Evolutionary conservation across 1,284 basidiomycete species (phyloP).

Genomic region (Trichosporon sp.): DNA sequence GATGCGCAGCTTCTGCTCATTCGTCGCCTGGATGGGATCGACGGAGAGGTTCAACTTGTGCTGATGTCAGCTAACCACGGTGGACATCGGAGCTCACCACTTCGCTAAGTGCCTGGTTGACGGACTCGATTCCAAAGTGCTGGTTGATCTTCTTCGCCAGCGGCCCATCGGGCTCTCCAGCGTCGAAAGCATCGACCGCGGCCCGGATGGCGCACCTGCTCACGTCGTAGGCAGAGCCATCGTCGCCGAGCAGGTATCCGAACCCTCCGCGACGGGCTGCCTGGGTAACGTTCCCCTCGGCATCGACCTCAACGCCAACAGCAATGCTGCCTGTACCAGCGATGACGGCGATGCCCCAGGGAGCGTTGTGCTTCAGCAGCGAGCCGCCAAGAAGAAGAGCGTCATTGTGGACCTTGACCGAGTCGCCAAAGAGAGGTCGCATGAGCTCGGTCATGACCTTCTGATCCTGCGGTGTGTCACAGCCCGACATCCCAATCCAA

Average conservation of each 20-base stretch:
- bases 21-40: conserved; percentile 24
- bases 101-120: conserved; percentile 28
- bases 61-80: conserved; percentile 9
- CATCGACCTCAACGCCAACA: conserved; percentile 23
- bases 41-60: conserved; percentile 30
- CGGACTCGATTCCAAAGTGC: conserved; percentile 26
- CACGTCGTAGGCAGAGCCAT: conserved; percentile 35
- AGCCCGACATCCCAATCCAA: conserved; percentile 36
- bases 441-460: conserved; percentile 23
- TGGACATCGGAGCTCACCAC: conserved; percentile 20
- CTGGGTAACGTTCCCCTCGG: conserved; percentile 20
- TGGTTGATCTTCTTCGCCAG: conserved; percentile 22
- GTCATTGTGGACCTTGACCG: conserved; percentile 29
- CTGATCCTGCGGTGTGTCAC: conserved; percentile 34
- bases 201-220: conserved; percentile 27
- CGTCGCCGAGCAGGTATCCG: conserved; percentile 39
- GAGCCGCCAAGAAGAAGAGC: conserved; percentile 35
- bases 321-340: conserved; percentile 37
- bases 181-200: conserved; percentile 30
- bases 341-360: conserved; percentile 40
- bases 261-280: conserved; percentile 31
- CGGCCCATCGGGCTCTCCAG: conserved; percentile 21
- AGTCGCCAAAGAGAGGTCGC: conserved; percentile 24
- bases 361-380: conserved; percentile 22
- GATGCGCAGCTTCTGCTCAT: conserved; percentile 31